Base-by-base conservation (phyloP, 2,329 filamentous ascomycete species). In the Purpureocillium lavendulum region DNA sequence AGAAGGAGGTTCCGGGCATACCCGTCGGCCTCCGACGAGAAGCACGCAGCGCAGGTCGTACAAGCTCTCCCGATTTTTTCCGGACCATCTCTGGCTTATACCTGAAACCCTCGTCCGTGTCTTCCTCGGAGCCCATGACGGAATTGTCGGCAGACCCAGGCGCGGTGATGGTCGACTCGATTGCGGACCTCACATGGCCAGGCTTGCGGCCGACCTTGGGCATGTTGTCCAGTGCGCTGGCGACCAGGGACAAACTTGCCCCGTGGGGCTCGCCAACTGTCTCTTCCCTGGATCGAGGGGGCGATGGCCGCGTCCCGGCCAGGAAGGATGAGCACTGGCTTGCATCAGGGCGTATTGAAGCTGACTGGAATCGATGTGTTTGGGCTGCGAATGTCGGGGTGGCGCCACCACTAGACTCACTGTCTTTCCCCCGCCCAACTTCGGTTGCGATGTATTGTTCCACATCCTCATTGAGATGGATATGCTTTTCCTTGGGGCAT, bases 1-100 rank as follows among this genome's bases (percentile, higher is more conserved):
- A 97, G 8, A 90, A 92, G 0, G 92, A 92, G 1, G 92, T 98
- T 40, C 92, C 92, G 8, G 92, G 92, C 87, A 97, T 94, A 66
- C 90, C 97, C 4, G 87, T 94, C 1, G 90, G 90, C 42, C 92
- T 78, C 48, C 87, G 75, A 48, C 77, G 76, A n/a, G 84, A 85
- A 11, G 86, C 71, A 30, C 92, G 81, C 38, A 98, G 75, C 15
- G 92, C 92, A 11, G 92, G 92, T 52, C 92, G 82, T 42, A 98
- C 92, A 29, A 98, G 74, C 65, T 98, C 92, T 28, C 92, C 92
- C 30, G 92, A 97, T 73, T 98, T 98, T 70, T 98, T 98, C 53
- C 92, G 82, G 10, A 98, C 81, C 80, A 97, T 94, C 39, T 81
- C 80, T n/a, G 89, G 88, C 65, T 92, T 94, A 52, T 67, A 71